phyloP scores from a whole-genome alignment of 495 filamentous ascomycete species.

The Sordaria brevicollis region DNA sequence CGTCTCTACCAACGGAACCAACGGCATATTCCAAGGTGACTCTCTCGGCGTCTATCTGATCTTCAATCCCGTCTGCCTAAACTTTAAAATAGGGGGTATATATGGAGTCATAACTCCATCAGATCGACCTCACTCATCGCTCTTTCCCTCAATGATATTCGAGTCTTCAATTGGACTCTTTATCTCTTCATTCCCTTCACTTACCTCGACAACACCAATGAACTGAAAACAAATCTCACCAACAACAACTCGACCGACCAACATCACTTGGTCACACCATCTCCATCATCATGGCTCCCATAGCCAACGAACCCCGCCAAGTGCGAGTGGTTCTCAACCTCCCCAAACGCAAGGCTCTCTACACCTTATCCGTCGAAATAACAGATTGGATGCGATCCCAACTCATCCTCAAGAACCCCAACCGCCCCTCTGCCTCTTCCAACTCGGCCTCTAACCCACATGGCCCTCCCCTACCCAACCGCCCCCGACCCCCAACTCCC shows the following conservation, averaged over 20 bases:
- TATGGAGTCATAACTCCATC: neutral
- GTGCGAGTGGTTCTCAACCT: slow-evolving; percentile 34
- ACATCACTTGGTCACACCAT: neutral
- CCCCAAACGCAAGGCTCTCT: slow-evolving; percentile 30
- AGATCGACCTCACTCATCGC: neutral
- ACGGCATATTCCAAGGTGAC: neutral
- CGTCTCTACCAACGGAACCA: neutral
- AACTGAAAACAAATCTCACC: neutral
- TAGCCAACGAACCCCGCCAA: slow-evolving; percentile 33
- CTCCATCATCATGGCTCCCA: slow-evolving; percentile 28
- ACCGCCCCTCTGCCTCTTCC: slow-evolving; percentile 4
- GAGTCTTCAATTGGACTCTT: neutral
- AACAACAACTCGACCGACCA: neutral
- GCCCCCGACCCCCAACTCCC: neutral
- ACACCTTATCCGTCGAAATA: slow-evolving; percentile 29
- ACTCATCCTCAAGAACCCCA: slow-evolving; percentile 16
- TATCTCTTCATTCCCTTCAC: neutral
- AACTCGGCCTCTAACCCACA: neutral
- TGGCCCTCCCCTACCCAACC: neutral
- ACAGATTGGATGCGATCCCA: slow-evolving; percentile 31
- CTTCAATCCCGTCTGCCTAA: neutral
- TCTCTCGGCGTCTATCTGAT: neutral
- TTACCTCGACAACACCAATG: neutral
- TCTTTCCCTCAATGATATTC: neutral
- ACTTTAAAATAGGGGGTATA: neutral